Base-by-base conservation (phyloP, 116 monocot species). In the Phalaenopsis hybrid region DNA sequence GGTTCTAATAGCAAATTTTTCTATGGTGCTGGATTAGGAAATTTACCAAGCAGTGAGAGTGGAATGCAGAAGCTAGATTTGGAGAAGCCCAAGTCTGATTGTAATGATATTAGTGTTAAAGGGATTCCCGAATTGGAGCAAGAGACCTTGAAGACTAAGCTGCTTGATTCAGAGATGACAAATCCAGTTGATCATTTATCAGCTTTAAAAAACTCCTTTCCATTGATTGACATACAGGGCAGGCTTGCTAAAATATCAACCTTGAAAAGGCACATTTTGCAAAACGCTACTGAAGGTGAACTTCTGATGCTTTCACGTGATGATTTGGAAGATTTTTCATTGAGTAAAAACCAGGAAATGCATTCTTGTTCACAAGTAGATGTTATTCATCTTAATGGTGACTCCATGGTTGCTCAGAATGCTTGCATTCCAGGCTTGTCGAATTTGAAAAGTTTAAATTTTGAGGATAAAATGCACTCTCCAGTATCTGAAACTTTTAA, bases 391-490 rank as follows among this genome's bases (percentile, higher is more conserved):
- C 9, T 34, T 75, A 63, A 76, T 76, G 17, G 2, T 2, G 74
- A 23, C 57, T 63, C 16, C 61, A 46, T 68, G 16, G 34, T n/a
- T 80, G 44, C 55, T 81, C 37, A 58, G 18, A 75, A 28, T 61
- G 25, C 75, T 76, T 76, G 43, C 79, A 34, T 55, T 77, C 43
- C 82, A 12, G 50, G 52, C 15, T 50, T 8, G 16, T 18, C 48
- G 48, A 72, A 57, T 52, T 69, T 18, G 15, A 41, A n/a, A 45
- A 50, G 8, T 17, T 81, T 31, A 41, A 78, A 23, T 48, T 78
- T 78, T 70, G 81, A 72, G 21, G 78, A 73, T 49, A 76, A 81
- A 57, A 61, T 45, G 25, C 21, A 17, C 18, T 58, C 44, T 44
- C 55, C 79, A 23, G 31, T 44, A 69, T 12, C 17, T 68, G 75